Conservation (phyloP, 2,329 filamentous ascomycete species). For the Talaromyces sp. region DNA sequence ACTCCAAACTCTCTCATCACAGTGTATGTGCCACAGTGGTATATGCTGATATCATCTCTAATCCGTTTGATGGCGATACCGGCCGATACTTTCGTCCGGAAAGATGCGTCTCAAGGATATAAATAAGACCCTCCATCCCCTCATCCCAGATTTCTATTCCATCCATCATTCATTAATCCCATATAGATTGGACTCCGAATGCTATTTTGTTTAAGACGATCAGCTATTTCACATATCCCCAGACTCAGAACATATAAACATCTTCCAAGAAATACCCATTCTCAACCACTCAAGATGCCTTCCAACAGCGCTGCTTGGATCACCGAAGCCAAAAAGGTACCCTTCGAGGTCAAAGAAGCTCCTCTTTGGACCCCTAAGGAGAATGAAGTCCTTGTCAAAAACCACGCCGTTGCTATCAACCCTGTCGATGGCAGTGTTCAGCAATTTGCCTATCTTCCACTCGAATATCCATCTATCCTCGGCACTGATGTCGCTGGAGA, state of each 20-base stretch:
- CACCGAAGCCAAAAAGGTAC: constrained; percentile 6
- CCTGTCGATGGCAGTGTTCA: constrained; percentile 34
- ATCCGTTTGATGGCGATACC: background rate
- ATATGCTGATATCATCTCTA: background rate
- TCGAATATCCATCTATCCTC: constrained; percentile 22
- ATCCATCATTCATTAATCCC: background rate
- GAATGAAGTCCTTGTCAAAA: constrained; percentile 23
- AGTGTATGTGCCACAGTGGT: background rate
- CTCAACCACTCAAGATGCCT: constrained; percentile 3
- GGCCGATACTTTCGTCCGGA: background rate
- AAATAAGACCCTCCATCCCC: background rate
- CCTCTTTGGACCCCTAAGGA: background rate
- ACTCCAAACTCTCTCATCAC: background rate
- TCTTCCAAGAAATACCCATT: background rate
- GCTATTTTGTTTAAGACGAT: background rate
- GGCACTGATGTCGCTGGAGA: constrained; percentile 27
- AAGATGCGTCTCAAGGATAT: background rate
- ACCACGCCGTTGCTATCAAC: constrained; percentile 25
- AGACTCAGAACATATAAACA: background rate
- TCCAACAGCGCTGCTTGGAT: constrained; percentile 24
- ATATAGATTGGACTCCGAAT: background rate
- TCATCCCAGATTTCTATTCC: background rate
- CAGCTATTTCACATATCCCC: background rate
- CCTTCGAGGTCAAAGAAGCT: constrained; percentile 8
- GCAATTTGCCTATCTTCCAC: constrained; percentile 22